Evolutionary conservation across 768 basidiomycete genomes (phyloP), one percentile per base, ranked within the genome.

Genomic region (Mrakia frigida): DNA sequence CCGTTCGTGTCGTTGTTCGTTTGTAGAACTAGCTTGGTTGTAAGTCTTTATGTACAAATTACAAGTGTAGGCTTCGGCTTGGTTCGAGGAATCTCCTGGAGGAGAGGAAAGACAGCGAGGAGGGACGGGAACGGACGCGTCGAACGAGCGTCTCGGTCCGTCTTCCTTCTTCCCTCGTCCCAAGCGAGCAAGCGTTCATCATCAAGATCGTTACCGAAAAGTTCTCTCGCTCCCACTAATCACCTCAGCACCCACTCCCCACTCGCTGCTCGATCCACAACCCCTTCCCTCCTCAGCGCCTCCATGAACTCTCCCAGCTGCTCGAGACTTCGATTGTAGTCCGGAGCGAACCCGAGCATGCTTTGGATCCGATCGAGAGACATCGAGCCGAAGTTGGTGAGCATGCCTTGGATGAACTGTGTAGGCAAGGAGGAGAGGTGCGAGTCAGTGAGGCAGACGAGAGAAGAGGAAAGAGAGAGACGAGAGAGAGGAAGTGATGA

Each of bases 401-500:
- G 89, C 91, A 94, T 93, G 39, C 92, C 93, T 83, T 92, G 90
- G 77, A 95, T 91, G 84, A 91, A 95, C 91, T 93, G 77, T 3
- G 39, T 37, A 1, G 23, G 18, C n/a, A 50, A 21, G 43, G 46
- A 50, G 13, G 63, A 33, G 63, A 37, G 61, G 18, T 11, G 61
- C 63, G 63, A 37, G 63, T 31, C 33, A 35, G 25, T 11, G 35
- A 37, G 7, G 70, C 37, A 65, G 73, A 72, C n/a, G n/a, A n/a
- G n/a, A 73, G 56, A 76, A 79, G 59, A 50, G 46, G 53, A 33
- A 43, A 37, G 21, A 13, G 65, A 9, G 37, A 73, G 28, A 2
- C 16, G 14, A 28, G 73, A 23, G 18, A 21, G 59, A 23, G 35
- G 46, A 68, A 18, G 43, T 25, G 69, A 46, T 25, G 65, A 33